Conservation (phyloP, 768 basidiomycete genomes). For the Calocera viscosa region DNA sequence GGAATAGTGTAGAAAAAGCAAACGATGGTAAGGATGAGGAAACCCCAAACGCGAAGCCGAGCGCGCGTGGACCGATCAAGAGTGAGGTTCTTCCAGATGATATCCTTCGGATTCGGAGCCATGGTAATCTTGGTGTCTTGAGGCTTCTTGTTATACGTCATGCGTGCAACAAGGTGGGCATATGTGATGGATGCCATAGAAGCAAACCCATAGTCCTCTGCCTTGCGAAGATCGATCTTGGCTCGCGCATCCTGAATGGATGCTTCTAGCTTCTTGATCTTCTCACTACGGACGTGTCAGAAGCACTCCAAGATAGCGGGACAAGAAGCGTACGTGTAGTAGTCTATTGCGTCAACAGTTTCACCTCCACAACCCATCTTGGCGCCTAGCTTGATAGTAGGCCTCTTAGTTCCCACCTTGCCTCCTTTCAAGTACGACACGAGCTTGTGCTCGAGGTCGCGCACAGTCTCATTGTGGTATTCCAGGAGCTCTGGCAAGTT, state of each 20-base stretch:
- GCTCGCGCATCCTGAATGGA: constrained; percentile 61
- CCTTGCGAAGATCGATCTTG: constrained; percentile 36
- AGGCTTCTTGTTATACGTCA: constrained; percentile 53
- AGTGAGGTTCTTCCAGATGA: constrained; percentile 86
- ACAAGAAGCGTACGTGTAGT: constrained; percentile 57
- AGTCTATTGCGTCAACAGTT: constrained; percentile 85
- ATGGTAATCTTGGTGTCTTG: constrained; percentile 59
- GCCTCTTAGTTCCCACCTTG: constrained; percentile 64
- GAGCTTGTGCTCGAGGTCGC: constrained; percentile 76
- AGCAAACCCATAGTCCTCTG: constrained; percentile 57
- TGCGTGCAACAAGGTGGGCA: constrained; percentile 71
- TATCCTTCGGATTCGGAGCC: constrained; percentile 83
- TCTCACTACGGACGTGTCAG: constrained; percentile 26
- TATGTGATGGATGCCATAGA: constrained; percentile 63
- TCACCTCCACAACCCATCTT: constrained; percentile 70
- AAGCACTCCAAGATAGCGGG: neutral
- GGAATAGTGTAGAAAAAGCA: constrained; percentile 95
- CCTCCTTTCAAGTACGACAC: constrained; percentile 84
- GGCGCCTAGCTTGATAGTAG: constrained; percentile 66
- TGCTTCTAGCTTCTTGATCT: constrained; percentile 50
- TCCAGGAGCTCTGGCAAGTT: constrained; percentile 82
- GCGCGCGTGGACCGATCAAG: constrained; percentile 52
- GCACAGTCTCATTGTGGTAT: constrained; percentile 86
- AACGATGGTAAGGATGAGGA: constrained; percentile 58
- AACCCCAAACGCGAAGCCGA: constrained; percentile 62